phyloP scores from a whole-genome alignment of 2,329 filamentous ascomycete species.

The Sporothrix inflata region DNA sequence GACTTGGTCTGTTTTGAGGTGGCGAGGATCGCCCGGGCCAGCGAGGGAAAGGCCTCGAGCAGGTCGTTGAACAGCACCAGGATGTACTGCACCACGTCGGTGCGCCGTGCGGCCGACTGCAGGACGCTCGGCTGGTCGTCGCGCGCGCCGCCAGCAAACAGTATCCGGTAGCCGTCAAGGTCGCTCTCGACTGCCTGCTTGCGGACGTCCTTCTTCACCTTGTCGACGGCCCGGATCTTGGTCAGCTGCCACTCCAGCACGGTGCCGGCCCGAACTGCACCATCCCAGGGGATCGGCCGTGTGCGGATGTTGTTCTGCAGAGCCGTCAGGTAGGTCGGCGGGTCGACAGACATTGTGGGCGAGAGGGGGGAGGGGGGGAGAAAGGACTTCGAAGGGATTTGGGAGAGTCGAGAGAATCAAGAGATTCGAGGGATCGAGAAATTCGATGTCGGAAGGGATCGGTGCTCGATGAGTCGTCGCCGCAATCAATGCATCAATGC shows the following conservation, averaged over 20 bases:
- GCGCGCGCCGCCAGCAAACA: conserved; percentile 82
- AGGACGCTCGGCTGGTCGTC: conserved; percentile 72
- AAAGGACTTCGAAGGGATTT: not conserved
- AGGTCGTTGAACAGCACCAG: conserved; percentile 87
- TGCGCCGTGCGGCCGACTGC: conserved; percentile 80
- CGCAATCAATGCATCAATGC: not conserved
- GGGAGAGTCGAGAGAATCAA: not conserved
- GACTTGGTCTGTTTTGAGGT: not conserved
- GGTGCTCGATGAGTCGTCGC: not conserved
- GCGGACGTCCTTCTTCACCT: conserved; percentile 89
- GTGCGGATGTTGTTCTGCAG: conserved; percentile 97
- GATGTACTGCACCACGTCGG: conserved; percentile 93
- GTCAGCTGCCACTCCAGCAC: conserved; percentile 92
- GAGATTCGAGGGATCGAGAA: not conserved
- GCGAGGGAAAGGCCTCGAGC: conserved; percentile 73
- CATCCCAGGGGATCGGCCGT: conserved; percentile 96
- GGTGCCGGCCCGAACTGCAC: conserved; percentile 88
- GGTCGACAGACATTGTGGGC: conserved; percentile 79
- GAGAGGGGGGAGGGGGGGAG: not conserved
- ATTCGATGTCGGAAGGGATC: not conserved
- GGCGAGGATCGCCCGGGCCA: conserved; percentile 72
- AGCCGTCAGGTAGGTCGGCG: conserved; percentile 80
- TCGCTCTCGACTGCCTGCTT: conserved; percentile 80
- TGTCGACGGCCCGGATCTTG: conserved; percentile 96
- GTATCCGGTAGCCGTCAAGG: conserved; percentile 74